These are phyloP conservation scores for Gelatoporia subvermispora DNA, from an alignment of 768 basidiomycete genomes.

Conservation along the genomic window DNA sequence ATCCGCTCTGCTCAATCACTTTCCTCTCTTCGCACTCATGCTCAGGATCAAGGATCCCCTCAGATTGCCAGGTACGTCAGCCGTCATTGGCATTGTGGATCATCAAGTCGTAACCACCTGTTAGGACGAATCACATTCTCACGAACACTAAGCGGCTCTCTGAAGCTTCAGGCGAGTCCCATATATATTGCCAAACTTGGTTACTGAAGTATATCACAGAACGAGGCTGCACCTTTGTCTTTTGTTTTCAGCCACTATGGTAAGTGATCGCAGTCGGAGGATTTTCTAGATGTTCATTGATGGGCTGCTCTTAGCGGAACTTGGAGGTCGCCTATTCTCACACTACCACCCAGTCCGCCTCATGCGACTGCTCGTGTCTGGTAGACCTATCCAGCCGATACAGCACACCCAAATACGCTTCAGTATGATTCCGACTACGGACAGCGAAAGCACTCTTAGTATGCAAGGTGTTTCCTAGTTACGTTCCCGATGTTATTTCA, in stretches of 20 bases:
- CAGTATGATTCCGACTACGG: slow-evolving; percentile 13
- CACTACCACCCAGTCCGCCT: slow-evolving; percentile 16
- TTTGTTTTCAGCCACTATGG: slow-evolving; percentile 20
- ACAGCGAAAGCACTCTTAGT: no score
- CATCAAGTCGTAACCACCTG: background rate
- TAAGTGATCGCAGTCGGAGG: background rate
- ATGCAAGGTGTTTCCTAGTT: no score
- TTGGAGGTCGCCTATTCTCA: slow-evolving; percentile 9
- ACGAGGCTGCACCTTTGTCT: slow-evolving; percentile 13
- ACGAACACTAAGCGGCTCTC: background rate
- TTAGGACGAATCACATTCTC: slow-evolving; percentile 1
- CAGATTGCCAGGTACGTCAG: slow-evolving; percentile 66
- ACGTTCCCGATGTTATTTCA: no score
- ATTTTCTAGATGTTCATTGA: background rate
- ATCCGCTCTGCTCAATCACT: slow-evolving; percentile 83
- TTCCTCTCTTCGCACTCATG: slow-evolving; percentile 87
- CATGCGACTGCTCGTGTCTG: slow-evolving; percentile 11
- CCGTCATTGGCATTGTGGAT: background rate
- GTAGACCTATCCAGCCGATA: slow-evolving; percentile 10
- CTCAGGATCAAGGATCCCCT: slow-evolving; percentile 78
- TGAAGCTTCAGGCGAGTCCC: slow-evolving; percentile 10
- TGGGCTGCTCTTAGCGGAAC: slow-evolving; percentile 6
- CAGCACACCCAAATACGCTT: slow-evolving; percentile 14
- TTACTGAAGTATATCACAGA: slow-evolving; percentile 1
- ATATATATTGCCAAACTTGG: background rate